Conservation (phyloP, 169 alveolate genomes). For the Eimeria praecox region DNA sequence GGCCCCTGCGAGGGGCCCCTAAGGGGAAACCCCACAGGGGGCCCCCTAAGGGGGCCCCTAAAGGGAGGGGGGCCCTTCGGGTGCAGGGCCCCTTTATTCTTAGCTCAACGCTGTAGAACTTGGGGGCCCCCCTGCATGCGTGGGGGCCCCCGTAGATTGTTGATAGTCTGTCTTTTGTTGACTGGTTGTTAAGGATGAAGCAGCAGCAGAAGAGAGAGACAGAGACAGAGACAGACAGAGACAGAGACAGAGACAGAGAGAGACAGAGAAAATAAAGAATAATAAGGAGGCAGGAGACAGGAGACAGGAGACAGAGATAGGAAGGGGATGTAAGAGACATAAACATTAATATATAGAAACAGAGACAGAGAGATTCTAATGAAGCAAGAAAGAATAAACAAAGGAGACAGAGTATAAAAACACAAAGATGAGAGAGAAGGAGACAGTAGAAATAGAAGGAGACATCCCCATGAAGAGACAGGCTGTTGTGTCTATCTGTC, state of each 20-base stretch:
- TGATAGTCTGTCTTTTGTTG: neutral
- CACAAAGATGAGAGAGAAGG: neutral
- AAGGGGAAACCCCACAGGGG: neutral
- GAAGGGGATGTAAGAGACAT: too few species aligned
- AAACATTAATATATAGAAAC: neutral
- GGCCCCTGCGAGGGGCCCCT: slow-evolving; percentile 12
- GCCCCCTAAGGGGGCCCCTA: neutral
- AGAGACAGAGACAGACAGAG: neutral
- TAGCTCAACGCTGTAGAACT: too few species aligned
- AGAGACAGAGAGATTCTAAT: neutral
- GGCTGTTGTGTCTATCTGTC: neutral
- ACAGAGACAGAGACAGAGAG: neutral
- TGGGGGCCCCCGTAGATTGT: neutral
- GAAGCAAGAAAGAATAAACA: too few species aligned
- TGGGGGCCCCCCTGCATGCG: neutral
- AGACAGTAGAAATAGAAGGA: neutral
- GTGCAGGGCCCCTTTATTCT: too few species aligned
- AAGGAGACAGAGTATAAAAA: neutral
- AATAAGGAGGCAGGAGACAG: neutral
- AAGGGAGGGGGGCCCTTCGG: neutral
- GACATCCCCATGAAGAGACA: neutral
- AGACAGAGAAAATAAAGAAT: neutral
- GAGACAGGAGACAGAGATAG: neutral
- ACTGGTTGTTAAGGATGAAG: neutral
- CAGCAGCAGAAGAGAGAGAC: neutral